Evolutionary conservation across 768 basidiomycete species (phyloP), one percentile per base, ranked within the genome.

Genomic region (Sarcomyxa edulis): DNA sequence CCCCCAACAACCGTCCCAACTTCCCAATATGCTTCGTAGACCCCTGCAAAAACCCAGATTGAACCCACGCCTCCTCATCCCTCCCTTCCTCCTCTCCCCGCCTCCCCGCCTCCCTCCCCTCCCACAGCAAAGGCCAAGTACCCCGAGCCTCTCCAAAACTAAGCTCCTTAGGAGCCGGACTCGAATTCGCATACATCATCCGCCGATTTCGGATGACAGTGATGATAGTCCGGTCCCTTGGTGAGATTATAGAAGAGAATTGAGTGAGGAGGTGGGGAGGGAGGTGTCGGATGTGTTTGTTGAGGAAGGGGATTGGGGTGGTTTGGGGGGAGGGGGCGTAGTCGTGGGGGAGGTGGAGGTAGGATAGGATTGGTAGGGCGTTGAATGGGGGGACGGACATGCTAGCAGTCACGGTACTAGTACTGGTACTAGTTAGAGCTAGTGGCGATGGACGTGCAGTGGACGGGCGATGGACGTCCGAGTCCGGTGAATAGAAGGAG

Each of bases 11-110:
- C 5, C 53, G 54, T 2, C 77, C 87, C 12, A 89, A 58, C 46
- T 84, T 85, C 25, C 85, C 85, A 8, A 90, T 72, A 43, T 80
- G 74, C 46, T 75, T 73, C 22, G 53, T 59, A 3, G 61, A 61
- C 1, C 78, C 83, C 21, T 62, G 58, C 40, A 90, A 50, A 54
- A 91, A 89, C 14, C 68, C 62, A 12, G 56, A 66, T 37, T 76
- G 64, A 4, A 64, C 85, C 88, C 88, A 92, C 25, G 65, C 64
- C 46, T 65, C 71, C 58, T 92, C 88, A 10, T 88, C 87, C 27
- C 61, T 60, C 1, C 64, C 79, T 43, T 78, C 76, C 48, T 74
- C 69, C 29, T 56, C 51, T 35, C 45, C 42, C 18, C 55, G 46
- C 8, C 76, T 76, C 14, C 60, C 49, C 6, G 66, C 62, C 40